phyloP scores from a whole-genome alignment of 2,329 filamentous ascomycete species.

The Alternaria gansuensis region DNA sequence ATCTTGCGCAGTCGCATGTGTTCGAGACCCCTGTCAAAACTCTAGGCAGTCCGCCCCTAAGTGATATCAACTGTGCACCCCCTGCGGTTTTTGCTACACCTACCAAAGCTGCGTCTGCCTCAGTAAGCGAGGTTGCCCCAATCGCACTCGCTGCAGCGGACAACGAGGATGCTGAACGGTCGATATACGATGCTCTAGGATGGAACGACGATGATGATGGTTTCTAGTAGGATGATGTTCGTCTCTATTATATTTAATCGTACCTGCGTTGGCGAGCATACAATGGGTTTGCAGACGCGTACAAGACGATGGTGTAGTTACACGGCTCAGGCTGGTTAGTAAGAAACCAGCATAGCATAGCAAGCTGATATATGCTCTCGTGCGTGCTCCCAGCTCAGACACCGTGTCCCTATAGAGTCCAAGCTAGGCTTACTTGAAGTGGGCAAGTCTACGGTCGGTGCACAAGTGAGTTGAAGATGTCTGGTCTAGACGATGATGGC shows the following conservation, averaged over 20 bases:
- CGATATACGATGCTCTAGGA: constrained; percentile 56
- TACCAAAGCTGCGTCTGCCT: constrained; percentile 22
- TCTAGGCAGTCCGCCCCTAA: constrained; percentile 24
- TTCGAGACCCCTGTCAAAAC: constrained; percentile 41
- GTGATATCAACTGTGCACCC: constrained; percentile 14
- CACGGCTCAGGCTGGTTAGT: constrained; percentile 3
- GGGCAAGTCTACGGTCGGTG: constrained; percentile 2
- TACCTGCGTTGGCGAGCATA: constrained; percentile 47
- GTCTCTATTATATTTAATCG: constrained; percentile 20
- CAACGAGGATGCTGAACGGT: constrained; percentile 30
- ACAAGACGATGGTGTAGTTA: constrained; percentile 7
- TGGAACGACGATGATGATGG: constrained; percentile 57
- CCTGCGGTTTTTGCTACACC: constrained; percentile 34
- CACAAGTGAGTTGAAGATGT: not conserved
- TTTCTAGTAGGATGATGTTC: constrained; percentile 24
- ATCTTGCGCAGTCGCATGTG: constrained; percentile 17
- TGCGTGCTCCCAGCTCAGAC: constrained; percentile 4
- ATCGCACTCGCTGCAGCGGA: constrained; percentile 22
- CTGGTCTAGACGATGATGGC: not conserved
- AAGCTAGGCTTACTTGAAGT: constrained; percentile 6
- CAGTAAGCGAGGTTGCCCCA: constrained; percentile 5
- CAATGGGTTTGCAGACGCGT: constrained; percentile 25
- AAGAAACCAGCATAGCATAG: constrained; percentile 7
- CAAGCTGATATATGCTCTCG: not conserved
- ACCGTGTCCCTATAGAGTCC: constrained; percentile 1